phyloP scores from a whole-genome alignment of 139 green algal genomes.

The Picocystis salinarum region DNA sequence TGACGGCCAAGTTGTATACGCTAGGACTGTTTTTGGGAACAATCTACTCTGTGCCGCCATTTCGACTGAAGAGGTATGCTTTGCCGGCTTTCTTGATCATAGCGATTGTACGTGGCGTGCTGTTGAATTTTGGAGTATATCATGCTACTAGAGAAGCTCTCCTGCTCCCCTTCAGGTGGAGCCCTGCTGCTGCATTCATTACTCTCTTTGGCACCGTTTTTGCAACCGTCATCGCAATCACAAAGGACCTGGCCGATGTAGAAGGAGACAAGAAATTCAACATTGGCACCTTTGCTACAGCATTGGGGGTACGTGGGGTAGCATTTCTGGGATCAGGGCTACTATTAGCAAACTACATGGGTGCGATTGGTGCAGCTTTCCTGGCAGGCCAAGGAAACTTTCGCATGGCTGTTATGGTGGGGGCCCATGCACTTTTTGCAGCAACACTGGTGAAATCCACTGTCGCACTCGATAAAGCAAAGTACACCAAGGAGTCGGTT shows the following conservation, averaged over 20 bases:
- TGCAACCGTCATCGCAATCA: conserved; percentile 90
- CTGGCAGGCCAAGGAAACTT: conserved; percentile 29
- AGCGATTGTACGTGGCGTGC: conserved; percentile 69
- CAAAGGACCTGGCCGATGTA: conserved; percentile 93
- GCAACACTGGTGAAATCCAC: conserved; percentile 30
- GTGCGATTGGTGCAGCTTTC: conserved; percentile 45
- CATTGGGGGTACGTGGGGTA: conserved; percentile 48
- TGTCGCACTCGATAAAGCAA: conserved; percentile 23
- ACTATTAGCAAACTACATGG: conserved; percentile 75
- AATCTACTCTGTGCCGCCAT: conserved; percentile 84
- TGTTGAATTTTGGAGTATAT: conserved; percentile 99
- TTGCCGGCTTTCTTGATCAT: conserved; percentile 95
- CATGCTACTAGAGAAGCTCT: conserved; percentile 76
- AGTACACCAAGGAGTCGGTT: conserved; percentile 49
- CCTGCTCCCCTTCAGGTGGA: conserved; percentile 9
- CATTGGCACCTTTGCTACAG: conserved; percentile 59
- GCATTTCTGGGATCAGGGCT: conserved; percentile 40
- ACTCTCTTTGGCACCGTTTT: conserved; percentile 94
- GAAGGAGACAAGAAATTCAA: conserved; percentile 67
- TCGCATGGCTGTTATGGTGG: conserved; percentile 61
- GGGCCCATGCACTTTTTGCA: conserved; percentile 44
- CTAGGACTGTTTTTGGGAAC: conserved; percentile 86
- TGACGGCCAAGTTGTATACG: conserved; percentile 75
- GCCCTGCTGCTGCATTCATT: conserved; percentile 66
- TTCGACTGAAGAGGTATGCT: conserved; percentile 83